Percentiles rank a stretch among this genome's conserved stretches.
These are phyloP conservation scores for Helotiales sp. DNA, from an alignment of 2,329 filamentous ascomycete species.

Conservation along the genomic window DNA sequence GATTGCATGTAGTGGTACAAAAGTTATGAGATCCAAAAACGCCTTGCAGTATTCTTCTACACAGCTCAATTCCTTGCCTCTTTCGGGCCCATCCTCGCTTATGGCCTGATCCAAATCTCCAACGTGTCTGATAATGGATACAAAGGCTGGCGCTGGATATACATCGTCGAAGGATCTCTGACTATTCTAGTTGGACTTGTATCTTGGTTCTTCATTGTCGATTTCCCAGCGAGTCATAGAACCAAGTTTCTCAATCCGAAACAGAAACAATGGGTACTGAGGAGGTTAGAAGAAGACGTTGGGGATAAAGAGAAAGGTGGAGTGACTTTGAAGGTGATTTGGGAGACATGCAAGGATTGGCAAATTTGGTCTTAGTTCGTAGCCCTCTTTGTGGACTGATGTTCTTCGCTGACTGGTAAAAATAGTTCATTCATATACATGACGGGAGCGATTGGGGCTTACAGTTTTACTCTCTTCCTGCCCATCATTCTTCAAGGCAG, in stretches of 20 bases:
- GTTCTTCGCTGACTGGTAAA: background rate
- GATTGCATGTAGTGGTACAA: slow-evolving; percentile 3
- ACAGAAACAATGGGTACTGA: background rate
- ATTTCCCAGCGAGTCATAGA: background rate
- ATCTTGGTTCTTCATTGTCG: background rate
- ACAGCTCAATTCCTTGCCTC: background rate
- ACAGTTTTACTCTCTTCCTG: background rate
- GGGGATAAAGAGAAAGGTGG: background rate
- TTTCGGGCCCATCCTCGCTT: background rate
- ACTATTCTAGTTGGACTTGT: background rate
- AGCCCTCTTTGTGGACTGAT: background rate
- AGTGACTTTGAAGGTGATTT: background rate
- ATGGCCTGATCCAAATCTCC: background rate
- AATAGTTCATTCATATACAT: background rate
- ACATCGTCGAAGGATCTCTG: background rate
- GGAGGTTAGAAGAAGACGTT: background rate
- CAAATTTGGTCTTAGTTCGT: background rate
- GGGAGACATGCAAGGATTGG: background rate
- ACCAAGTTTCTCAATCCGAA: background rate
- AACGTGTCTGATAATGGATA: background rate
- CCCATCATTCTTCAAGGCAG: background rate
- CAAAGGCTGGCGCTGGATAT: background rate
- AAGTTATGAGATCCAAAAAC: background rate
- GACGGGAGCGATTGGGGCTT: background rate
- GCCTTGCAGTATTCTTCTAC: background rate